phyloP scores from a whole-genome alignment of 352 stramenopile species.

The Phytophthora citrophthora region DNA sequence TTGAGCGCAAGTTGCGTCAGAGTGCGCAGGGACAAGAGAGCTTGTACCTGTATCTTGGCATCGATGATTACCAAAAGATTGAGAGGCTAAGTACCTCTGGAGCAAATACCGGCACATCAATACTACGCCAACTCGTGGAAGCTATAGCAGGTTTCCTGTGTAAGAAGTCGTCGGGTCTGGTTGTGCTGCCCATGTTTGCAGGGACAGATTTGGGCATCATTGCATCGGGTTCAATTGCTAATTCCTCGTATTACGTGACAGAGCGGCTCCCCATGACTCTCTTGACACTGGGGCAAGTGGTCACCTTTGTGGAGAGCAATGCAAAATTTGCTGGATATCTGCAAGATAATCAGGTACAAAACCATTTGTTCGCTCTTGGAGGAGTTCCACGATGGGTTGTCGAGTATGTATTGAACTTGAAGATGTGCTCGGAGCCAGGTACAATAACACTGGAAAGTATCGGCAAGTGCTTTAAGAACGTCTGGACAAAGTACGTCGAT shows the following conservation, averaged over 20 bases:
- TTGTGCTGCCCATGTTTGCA: slow-evolving; percentile 24
- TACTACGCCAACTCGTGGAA: slow-evolving; percentile 18
- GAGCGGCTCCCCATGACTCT: slow-evolving; percentile 34
- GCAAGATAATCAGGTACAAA: background rate
- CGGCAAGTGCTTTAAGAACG: slow-evolving; percentile 2
- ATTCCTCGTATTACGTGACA: slow-evolving; percentile 29
- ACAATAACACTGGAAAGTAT: slow-evolving; percentile 1
- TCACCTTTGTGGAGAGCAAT: slow-evolving; percentile 19
- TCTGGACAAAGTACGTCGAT: slow-evolving; percentile 8
- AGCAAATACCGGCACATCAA: background rate
- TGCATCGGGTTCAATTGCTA: slow-evolving; percentile 30
- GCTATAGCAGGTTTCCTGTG: background rate
- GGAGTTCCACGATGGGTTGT: slow-evolving; percentile 22
- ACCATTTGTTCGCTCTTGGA: slow-evolving; percentile 10
- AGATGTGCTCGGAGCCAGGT: background rate
- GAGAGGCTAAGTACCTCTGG: slow-evolving; percentile 12
- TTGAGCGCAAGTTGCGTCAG: too few relatives aligned
- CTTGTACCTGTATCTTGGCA: slow-evolving; percentile 42
- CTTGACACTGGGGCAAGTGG: slow-evolving; percentile 36
- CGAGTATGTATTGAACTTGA: background rate
- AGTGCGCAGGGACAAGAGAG: background rate
- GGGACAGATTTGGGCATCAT: slow-evolving; percentile 20
- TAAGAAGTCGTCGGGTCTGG: background rate
- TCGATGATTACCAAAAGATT: slow-evolving; percentile 45
- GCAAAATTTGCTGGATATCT: slow-evolving; percentile 2